Conservation (phyloP, 2,329 filamentous ascomycete species). For the Macrophomina tecta region DNA sequence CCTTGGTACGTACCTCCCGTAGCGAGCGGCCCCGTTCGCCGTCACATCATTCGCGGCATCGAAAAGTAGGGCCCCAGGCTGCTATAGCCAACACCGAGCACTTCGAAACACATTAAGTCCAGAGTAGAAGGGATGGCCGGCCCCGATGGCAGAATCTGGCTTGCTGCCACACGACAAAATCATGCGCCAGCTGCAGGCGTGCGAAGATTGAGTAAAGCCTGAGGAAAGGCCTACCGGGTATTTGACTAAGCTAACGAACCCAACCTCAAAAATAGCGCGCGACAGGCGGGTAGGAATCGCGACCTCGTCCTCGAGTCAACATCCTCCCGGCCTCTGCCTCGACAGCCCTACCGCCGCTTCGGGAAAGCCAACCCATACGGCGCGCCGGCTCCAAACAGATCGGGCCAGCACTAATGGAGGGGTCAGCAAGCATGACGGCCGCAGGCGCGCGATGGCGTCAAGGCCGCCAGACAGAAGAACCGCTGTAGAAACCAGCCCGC, state of each 20-base stretch:
- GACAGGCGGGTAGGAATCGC: not conserved
- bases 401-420: too few relatives aligned
- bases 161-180: not conserved
- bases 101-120: constrained; percentile 15
- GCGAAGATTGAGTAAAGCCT: constrained; percentile 7
- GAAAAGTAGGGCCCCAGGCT: not conserved
- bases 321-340: not conserved
- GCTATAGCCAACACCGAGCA: not conserved
- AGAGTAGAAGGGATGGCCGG: not conserved
- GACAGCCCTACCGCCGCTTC: constrained; percentile 10
- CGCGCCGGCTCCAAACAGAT: not conserved
- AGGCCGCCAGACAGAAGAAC: not conserved
- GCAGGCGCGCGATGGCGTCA: constrained; percentile 17
- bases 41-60: not conserved
- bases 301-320: not conserved
- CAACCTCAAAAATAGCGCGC: constrained; percentile 4
- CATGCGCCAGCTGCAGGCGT: constrained; percentile 1
- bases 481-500: not conserved
- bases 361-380: constrained; percentile 7
- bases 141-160: not conserved
- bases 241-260: constrained; percentile 5
- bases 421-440: too few relatives aligned
- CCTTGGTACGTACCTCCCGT: not conserved
- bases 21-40: not conserved
- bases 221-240: not conserved